Percentiles rank a stretch among this genome's conserved stretches.
Evolutionary conservation across 768 basidiomycete genomes (phyloP).

Genomic region (Crassisporium funariophilum): DNA sequence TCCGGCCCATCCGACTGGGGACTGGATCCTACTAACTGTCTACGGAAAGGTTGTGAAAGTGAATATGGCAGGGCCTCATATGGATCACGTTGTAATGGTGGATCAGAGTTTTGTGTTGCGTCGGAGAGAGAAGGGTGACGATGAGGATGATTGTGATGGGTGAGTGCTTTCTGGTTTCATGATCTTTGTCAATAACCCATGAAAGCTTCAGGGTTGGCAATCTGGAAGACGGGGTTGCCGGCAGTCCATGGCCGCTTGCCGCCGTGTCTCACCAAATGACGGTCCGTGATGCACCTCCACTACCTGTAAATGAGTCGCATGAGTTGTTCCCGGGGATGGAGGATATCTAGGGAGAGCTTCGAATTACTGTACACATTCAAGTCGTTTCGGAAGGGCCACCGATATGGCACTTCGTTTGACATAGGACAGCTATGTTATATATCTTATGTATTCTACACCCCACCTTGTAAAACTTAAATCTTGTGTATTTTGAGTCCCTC

Average conservation of each 20-base stretch:
- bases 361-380: slow-evolving; percentile 6
- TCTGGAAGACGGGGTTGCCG: not conserved
- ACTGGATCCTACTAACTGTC: slow-evolving; percentile 26
- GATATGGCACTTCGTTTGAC: too few relatives aligned
- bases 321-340: slow-evolving; percentile 16
- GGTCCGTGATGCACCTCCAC: slow-evolving; percentile 18
- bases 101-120: slow-evolving; percentile 34
- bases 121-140: slow-evolving; percentile 10
- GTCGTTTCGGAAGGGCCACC: not conserved
- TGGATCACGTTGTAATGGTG: slow-evolving; percentile 22
- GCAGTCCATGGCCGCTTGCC: slow-evolving; percentile 26
- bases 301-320: slow-evolving; percentile 17
- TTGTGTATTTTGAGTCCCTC: too few relatives aligned
- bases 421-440: too few relatives aligned
- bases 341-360: slow-evolving; percentile 10
- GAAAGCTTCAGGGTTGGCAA: too few relatives aligned
- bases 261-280: slow-evolving; percentile 34
- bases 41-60: slow-evolving; percentile 26
- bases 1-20: slow-evolving; percentile 5
- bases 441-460: too few relatives aligned
- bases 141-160: slow-evolving; percentile 5
- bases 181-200: slow-evolving; percentile 1
- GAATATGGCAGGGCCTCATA: slow-evolving; percentile 5
- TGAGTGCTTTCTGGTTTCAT: slow-evolving; percentile 11
- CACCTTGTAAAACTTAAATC: too few relatives aligned